Conservation (phyloP, 805 yeast species). For the Wickerhamomyces strasburgensis region DNA sequence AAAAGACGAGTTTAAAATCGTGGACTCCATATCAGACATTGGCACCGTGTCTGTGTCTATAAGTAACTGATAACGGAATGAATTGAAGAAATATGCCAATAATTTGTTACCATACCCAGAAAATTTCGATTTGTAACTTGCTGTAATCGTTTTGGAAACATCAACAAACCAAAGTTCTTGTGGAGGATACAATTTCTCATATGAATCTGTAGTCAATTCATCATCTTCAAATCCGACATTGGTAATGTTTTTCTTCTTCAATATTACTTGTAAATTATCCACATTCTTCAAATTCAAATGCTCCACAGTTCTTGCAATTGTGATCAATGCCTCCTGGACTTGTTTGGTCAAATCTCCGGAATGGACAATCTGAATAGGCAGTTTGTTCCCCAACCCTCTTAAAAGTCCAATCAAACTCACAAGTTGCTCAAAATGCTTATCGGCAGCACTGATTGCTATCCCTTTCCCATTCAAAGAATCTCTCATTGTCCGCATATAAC, state of each 20-base stretch:
- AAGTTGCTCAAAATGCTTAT: conserved; percentile 26
- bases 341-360: conserved; percentile 30
- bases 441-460: conserved; percentile 28
- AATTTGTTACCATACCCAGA: conserved; percentile 42
- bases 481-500: conserved; percentile 25
- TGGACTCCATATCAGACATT: conserved; percentile 33
- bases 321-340: conserved; percentile 28
- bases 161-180: conserved; percentile 40
- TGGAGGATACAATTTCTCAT: conserved; percentile 21
- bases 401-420: conserved; percentile 36
- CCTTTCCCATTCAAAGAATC: conserved; percentile 31
- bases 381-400: conserved; percentile 29
- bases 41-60: conserved; percentile 50
- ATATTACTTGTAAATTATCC: conserved; percentile 8
- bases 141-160: conserved; percentile 21
- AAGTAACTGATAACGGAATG: conserved; percentile 44
- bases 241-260: conserved; percentile 3
- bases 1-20: conserved; percentile 28
- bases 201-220: background rate
- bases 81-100: conserved; percentile 41
- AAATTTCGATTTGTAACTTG: conserved; percentile 23
- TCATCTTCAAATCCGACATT: background rate
- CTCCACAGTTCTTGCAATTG: conserved; percentile 26
- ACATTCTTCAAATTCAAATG: conserved; percentile 9
- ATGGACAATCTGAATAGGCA: conserved; percentile 39